Conservation (phyloP, 192 early-diverging fungal species). For the Coemansia sp. region DNA sequence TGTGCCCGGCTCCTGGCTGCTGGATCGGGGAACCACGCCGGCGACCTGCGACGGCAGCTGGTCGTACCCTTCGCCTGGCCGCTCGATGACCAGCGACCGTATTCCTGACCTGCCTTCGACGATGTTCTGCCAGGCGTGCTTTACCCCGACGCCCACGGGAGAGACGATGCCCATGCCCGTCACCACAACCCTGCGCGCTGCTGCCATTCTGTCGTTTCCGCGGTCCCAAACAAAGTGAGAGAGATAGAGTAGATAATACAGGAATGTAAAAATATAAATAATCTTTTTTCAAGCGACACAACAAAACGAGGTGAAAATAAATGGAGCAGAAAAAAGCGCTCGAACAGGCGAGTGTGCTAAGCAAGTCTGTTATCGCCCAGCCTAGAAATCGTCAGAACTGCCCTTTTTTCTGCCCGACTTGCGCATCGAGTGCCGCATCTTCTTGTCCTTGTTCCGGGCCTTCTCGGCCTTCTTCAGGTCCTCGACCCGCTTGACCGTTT, state of each 20-base stretch:
- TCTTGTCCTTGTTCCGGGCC: slow-evolving; percentile 60
- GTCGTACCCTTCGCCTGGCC: slow-evolving; percentile 56
- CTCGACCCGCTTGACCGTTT: slow-evolving; percentile 61
- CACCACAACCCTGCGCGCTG: slow-evolving; percentile 76
- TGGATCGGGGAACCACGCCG: slow-evolving; percentile 63
- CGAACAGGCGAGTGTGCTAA: background rate
- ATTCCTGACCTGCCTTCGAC: slow-evolving; percentile 77
- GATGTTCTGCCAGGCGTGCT: slow-evolving; percentile 70
- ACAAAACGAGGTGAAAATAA: background rate
- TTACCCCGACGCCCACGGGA: slow-evolving; percentile 80
- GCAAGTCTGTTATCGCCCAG: too few species aligned
- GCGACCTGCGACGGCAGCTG: slow-evolving; percentile 76
- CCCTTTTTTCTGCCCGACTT: slow-evolving; percentile 64
- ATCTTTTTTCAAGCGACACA: too few species aligned
- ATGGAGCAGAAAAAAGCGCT: background rate
- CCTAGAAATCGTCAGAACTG: slow-evolving; percentile 43
- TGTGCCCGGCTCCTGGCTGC: slow-evolving; percentile 56
- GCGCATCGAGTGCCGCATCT: slow-evolving; percentile 66
- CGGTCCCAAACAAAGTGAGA: background rate
- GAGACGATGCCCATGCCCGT: slow-evolving; percentile 94
- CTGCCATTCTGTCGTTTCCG: slow-evolving; percentile 12
- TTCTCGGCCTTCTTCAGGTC: slow-evolving; percentile 64
- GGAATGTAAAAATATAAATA: too few species aligned
- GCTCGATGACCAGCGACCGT: slow-evolving; percentile 54
- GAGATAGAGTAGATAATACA: background rate